Evolutionary conservation across 1,284 basidiomycete species (phyloP), one percentile per base, ranked within the genome.

Genomic region (Cryptococcus sp.): DNA sequence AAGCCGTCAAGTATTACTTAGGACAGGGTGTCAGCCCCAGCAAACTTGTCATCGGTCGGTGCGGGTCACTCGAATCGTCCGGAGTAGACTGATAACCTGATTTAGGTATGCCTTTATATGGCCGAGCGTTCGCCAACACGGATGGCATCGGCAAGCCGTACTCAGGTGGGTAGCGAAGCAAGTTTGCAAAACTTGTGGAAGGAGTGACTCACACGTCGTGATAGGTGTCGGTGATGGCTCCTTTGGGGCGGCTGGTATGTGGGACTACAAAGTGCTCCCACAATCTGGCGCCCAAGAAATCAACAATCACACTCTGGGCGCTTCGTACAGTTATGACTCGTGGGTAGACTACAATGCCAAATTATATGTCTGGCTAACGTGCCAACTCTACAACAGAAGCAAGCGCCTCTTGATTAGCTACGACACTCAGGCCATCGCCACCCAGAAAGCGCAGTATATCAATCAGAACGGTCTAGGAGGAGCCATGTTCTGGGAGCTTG

Each of bases 41-140:
- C 68, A 94, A 95, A 80, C 84, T 95, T 49, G 86, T 85, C 31
- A 81, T 95, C 69, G 31, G 31, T 35, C 13, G 92, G 92, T 85
- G 71, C 70, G 76, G 72, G 53, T 3, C n/a, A 25, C 61, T 23
- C 2, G n/a, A 19, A 65, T 61, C 58, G 11, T n/a, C 25, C 5
- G 44, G 5, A 46, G 19, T 11, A 16, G 44, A 49, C 54, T 52
- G 16, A 38, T 25, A 31, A 20, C 5, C 22, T 23, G 55, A 48
- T 16, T 5, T 15, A 87, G 88, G 92, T 6, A 87, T 93, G 70
- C 91, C 91, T 1, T 79, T 91, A 2, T 93, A 93, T 69, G 92
- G 92, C 0, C 86, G 89, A 59, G 87, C 88, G 0, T 97, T 95
- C 75, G 86, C 88, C 72, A 81, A 86, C 50, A 94, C 91, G 0